phyloP scores from a whole-genome alignment of 371 early-diverging fungal genomes.

The Thermomucor indicae-seudaticae region DNA sequence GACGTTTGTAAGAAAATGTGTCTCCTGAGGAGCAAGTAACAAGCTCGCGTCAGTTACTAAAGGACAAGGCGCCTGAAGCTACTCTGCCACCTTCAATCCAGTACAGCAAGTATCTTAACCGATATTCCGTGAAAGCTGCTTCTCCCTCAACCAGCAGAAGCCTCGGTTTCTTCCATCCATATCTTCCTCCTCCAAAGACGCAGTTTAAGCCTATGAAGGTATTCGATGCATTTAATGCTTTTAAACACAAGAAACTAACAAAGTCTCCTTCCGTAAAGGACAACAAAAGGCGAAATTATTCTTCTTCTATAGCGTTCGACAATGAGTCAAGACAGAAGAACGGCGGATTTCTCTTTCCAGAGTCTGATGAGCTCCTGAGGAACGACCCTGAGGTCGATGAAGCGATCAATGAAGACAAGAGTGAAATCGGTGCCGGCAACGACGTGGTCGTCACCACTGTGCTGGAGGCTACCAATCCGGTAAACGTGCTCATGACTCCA shows the following conservation, averaged over 20 bases:
- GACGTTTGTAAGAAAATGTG: too few species aligned
- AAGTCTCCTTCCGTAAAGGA: too few species aligned
- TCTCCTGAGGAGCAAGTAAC: background rate
- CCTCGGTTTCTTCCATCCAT: conserved; percentile 41
- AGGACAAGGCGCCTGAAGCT: conserved; percentile 3
- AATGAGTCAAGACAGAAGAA: too few species aligned
- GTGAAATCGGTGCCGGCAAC: conserved; percentile 11
- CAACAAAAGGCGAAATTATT: too few species aligned
- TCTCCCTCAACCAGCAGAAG: conserved; percentile 12
- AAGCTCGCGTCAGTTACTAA: background rate
- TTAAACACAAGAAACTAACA: too few species aligned
- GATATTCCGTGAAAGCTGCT: conserved; percentile 46
- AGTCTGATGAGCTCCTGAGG: background rate
- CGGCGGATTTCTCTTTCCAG: background rate
- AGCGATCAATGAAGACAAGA: background rate
- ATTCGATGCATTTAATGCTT: too few species aligned
- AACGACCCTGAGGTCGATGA: background rate
- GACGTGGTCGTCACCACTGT: conserved; percentile 49
- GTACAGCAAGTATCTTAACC: conserved; percentile 61
- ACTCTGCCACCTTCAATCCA: conserved; percentile 62
- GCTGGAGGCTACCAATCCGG: conserved; percentile 56
- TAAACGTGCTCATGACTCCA: conserved; percentile 65
- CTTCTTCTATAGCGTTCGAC: too few species aligned
- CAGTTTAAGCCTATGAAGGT: conserved; percentile 34
- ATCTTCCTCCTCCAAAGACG: conserved; percentile 49